Evolutionary conservation across 805 yeast genomes (phyloP), one percentile per base, ranked within the genome.

Genomic region (Starmerella floris): DNA sequence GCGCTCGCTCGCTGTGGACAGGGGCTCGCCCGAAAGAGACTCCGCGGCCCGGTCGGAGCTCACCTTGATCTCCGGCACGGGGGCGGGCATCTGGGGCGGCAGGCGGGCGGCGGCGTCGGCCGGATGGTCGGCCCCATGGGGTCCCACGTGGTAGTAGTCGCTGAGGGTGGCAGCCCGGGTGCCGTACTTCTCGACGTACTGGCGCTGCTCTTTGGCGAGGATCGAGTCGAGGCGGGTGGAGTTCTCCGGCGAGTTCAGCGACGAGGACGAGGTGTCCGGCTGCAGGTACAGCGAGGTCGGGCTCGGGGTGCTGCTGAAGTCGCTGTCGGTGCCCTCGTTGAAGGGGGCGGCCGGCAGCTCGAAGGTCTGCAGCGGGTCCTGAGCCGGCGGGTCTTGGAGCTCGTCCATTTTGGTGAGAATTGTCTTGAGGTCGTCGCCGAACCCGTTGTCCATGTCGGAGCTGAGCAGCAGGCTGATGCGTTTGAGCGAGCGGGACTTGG

Each of bases 391-490:
- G 16, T 25, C 36, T n/a, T 25, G 11, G 13, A 13, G 28, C 22
- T 45, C 30, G 22, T 50, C 50, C 8, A 45, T 31, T 6, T 44
- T 33, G 10, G 40, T 27, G 1, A 51, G 41, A 5, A 51, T 30
- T 13, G 16, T 23, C 30, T 49, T 51, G 17, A 51, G 39, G 26
- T 51, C 52, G 16, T 51, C 54, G 9, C 52, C 52, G 39, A 51
- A 49, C 5, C 47, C 48, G 8, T 34, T 15, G 23, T 45, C 50
- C n/a, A 37, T 25, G 6, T 35, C 34, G 9, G 30, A 37, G 25
- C 34, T 20, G 5, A 46, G 28, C 10, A 49, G 6, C 10, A 46
- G 37, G 22, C 50, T 46, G 23, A 46, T 46, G 15, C 50, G 42
- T 28, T 41, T 31, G 31, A 46, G 17, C 4, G 50, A 40, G 5